Evolutionary conservation across 768 basidiomycete species (phyloP).

Genomic region (Auriscalpium microsporum): DNA sequence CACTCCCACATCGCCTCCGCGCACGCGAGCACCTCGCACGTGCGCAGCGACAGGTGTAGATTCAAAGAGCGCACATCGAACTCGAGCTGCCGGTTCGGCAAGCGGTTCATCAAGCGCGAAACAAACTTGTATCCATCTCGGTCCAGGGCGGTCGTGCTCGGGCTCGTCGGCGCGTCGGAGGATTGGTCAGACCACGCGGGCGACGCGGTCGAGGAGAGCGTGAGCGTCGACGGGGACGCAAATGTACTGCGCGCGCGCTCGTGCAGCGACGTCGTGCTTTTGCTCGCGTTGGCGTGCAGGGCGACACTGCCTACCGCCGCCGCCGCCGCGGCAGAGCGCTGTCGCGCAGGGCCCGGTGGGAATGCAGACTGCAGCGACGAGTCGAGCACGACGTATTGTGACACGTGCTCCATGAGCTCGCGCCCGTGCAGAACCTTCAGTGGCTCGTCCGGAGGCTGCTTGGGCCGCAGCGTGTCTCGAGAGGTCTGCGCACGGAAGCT

Average conservation of each 20-base stretch:
- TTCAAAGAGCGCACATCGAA: constrained; percentile 53
- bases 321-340: too few relatives aligned
- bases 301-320: too few relatives aligned
- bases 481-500: background rate
- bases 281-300: background rate
- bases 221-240: background rate
- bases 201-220: background rate
- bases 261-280: background rate
- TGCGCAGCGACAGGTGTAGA: constrained; percentile 52
- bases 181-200: background rate
- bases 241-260: background rate
- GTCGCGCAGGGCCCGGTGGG: constrained; percentile 17
- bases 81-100: constrained; percentile 47
- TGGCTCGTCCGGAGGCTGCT: background rate
- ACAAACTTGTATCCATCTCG: background rate
- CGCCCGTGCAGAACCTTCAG: background rate
- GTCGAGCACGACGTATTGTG: constrained; percentile 42
- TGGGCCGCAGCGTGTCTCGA: background rate
- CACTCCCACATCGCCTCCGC: constrained; percentile 78
- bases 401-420: constrained; percentile 16
- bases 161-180: background rate
- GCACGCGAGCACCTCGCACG: constrained; percentile 60
- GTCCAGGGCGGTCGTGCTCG: background rate
- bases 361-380: constrained; percentile 29
- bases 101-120: constrained; percentile 20